These are phyloP conservation scores for Acacia melanoxylon DNA, from an alignment of 306 rosid species.

Conservation along the genomic window DNA sequence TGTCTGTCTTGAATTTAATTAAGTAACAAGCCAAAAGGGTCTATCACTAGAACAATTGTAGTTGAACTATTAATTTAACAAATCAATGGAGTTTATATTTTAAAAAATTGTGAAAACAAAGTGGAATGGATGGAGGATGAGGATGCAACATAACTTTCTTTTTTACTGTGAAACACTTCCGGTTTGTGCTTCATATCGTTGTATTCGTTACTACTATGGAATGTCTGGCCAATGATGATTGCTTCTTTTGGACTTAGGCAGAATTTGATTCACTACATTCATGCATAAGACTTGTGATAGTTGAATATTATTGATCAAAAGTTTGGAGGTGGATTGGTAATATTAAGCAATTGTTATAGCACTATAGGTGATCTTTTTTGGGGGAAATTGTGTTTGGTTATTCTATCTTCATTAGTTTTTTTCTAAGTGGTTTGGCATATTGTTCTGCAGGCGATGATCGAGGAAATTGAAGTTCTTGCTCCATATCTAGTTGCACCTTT, in stretches of 20 bases:
- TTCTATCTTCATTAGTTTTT: conserved; percentile 8
- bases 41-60: not conserved
- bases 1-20: not conserved
- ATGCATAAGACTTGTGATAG: not conserved
- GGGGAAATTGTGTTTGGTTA: not conserved
- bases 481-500: not conserved
- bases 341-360: conserved; percentile 1
- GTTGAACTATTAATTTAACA: not conserved
- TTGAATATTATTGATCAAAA: not conserved
- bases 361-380: not conserved
- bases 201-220: not conserved
- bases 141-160: not conserved
- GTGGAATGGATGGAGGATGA: not conserved
- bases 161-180: not conserved
- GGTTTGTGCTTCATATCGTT: not conserved
- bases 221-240: not conserved
- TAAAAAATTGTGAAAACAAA: not conserved
- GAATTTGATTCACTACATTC: not conserved
- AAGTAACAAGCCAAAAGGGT: not conserved
- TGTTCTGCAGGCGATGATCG: conserved; percentile 38
- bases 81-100: not conserved
- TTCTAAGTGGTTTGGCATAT: not conserved
- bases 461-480: conserved; percentile 3
- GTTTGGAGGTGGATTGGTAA: not conserved
- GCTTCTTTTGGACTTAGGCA: not conserved